Evolutionary conservation across 495 filamentous ascomycete species (phyloP).

Genomic region (Astrocystis sublimbata): DNA sequence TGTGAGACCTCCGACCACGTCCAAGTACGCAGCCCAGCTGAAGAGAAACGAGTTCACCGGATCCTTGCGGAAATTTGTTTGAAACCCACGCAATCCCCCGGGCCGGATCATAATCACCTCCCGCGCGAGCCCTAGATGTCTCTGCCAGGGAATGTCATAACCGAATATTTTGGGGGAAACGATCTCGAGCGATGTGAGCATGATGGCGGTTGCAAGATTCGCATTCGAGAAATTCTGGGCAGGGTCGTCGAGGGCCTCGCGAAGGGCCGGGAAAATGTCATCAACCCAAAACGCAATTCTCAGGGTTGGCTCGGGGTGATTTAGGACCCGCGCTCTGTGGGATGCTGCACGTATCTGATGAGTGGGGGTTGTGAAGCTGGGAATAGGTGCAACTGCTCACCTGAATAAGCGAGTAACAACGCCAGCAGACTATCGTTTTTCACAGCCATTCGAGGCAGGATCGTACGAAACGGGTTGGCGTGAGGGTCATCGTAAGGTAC

Average conservation of each 20-base stretch:
- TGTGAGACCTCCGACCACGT: slow-evolving; percentile 75
- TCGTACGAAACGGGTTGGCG: slow-evolving; percentile 71
- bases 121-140: slow-evolving; percentile 73
- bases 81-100: slow-evolving; percentile 57
- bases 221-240: slow-evolving; percentile 62
- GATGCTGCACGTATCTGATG: slow-evolving; percentile 50
- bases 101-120: slow-evolving; percentile 69
- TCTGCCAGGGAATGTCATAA: slow-evolving; percentile 72
- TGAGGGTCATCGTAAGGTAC: slow-evolving; percentile 72
- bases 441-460: slow-evolving; percentile 65
- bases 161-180: slow-evolving; percentile 79
- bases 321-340: slow-evolving; percentile 75
- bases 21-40: slow-evolving; percentile 85
- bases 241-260: slow-evolving; percentile 65
- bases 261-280: slow-evolving; percentile 74
- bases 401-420: slow-evolving; percentile 75
- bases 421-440: slow-evolving; percentile 77
- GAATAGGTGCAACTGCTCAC: slow-evolving; percentile 22
- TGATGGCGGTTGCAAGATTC: slow-evolving; percentile 80
- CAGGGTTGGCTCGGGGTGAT: slow-evolving; percentile 71
- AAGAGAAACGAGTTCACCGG: slow-evolving; percentile 76
- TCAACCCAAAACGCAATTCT: slow-evolving; percentile 79
- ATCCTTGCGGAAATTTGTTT: slow-evolving; percentile 56
- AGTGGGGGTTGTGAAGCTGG: not conserved
- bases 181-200: slow-evolving; percentile 84